A percentile compares a stretch with the other conserved stretches of the same genome.
phyloP scores from a whole-genome alignment of 2,329 filamentous ascomycete species.

The Monilinia vaccinii-corymbosi region DNA sequence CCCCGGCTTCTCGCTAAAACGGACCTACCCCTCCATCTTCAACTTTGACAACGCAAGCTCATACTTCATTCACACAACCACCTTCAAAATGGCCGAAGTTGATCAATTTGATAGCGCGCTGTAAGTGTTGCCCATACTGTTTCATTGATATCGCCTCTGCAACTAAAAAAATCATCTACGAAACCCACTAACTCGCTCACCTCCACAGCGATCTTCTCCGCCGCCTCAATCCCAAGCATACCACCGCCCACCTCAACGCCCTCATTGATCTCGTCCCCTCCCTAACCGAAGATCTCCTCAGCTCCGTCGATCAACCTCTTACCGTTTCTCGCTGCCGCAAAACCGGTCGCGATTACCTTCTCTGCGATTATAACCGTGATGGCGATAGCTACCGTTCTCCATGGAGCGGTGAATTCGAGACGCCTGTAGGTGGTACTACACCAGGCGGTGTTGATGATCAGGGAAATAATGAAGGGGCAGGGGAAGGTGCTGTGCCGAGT shows the following conservation, averaged over 20 bases:
- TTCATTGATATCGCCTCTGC: background rate
- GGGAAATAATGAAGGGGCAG: slow-evolving; percentile 48
- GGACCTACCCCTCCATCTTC: slow-evolving; percentile 6
- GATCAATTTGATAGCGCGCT: slow-evolving; percentile 31
- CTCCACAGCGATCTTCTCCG: slow-evolving; percentile 85
- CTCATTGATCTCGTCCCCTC: slow-evolving; percentile 85
- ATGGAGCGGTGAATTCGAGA: slow-evolving; percentile 99
- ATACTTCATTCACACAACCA: slow-evolving; percentile 12
- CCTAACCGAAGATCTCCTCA: slow-evolving; percentile 93
- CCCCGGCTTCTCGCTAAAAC: slow-evolving; percentile 9
- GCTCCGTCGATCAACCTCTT: slow-evolving; percentile 93
- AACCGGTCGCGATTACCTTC: slow-evolving; percentile 87
- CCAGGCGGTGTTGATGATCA: slow-evolving; percentile 40
- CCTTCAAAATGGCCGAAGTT: slow-evolving; percentile 27
- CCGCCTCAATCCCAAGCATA: slow-evolving; percentile 91
- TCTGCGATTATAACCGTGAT: slow-evolving; percentile 99
- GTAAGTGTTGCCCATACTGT: slow-evolving; percentile 17
- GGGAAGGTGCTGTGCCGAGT: slow-evolving; percentile 78
- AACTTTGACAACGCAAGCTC: slow-evolving; percentile 8
- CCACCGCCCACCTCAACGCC: slow-evolving; percentile 74
- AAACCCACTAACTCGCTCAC: slow-evolving; percentile 1
- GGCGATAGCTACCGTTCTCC: slow-evolving; percentile 95
- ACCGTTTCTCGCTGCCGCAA: slow-evolving; percentile 77
- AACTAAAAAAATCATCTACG: background rate
- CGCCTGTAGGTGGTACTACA: slow-evolving; percentile 63